Evolutionary conservation across 306 rosid species (phyloP), one percentile per base, ranked within the genome.

Genomic region (Arachis stenosperma): DNA sequence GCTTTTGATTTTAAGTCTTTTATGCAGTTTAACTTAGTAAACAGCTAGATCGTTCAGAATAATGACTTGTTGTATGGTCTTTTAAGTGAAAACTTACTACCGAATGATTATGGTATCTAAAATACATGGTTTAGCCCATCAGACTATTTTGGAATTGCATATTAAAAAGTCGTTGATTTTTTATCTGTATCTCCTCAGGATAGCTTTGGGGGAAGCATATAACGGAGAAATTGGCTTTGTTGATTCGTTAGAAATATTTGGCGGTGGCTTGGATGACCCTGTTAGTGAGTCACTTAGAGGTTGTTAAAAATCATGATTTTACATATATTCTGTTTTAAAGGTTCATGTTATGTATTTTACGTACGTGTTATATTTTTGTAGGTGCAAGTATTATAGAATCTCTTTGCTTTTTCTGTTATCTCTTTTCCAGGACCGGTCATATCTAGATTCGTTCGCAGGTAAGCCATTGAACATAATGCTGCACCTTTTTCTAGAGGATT

Each of bases 391-490:
- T 47, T 46, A 65, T 53, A 27, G 22, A 27, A 9, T 82, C 65
- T 75, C 78, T 70, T 72, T 75, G 62, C 75, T 77, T 65, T 67
- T 39, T 55, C 78, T 57, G 37, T 66, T 71, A 39, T 56, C 81
- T 75, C 27, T 81, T 72, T 77, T 41, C 89, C n/a, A n/a, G n/a
- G n/a, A n/a, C n/a, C n/a, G n/a, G n/a, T n/a, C n/a, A n/a, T n/a
- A n/a, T n/a, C n/a, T n/a, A 94, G 99, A 97, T 94, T 72, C 96
- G 95, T 70, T 85, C 97, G 75, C 99, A 94, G 88, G 99, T 91
- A 74, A 84, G 88, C 82, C 69, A 73, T 55, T 33, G 27, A 62
- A 76, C 71, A 75, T 56, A 17, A 56, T 68, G 65, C 64, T 75
- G 52, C 41, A 61, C 29, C 61, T 72, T 61, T 75, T 64, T 17